Evolutionary conservation across 1,284 basidiomycete genomes (phyloP).

Genomic region (Cerrena zonata): DNA sequence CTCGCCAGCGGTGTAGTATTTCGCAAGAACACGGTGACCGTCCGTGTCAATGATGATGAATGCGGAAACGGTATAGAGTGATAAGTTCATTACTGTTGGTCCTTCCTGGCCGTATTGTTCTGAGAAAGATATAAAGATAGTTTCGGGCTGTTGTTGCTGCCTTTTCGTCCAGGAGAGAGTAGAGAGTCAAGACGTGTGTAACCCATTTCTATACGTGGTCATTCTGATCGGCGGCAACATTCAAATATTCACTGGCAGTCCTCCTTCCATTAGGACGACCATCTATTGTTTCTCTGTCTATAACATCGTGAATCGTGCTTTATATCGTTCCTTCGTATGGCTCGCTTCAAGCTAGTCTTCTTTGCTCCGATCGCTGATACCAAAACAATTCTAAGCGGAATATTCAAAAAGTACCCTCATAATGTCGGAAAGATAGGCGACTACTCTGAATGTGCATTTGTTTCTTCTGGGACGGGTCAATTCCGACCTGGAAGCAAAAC

Average conservation of each 20-base stretch:
- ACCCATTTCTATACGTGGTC: too few species aligned
- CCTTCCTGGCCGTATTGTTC: too few species aligned
- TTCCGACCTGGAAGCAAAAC: constrained; percentile 39
- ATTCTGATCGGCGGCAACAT: too few species aligned
- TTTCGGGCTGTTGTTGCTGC: too few species aligned
- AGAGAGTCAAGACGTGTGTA: too few species aligned
- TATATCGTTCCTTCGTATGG: constrained; percentile 4
- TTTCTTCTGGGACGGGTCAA: constrained; percentile 47
- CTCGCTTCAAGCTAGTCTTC: constrained; percentile 34
- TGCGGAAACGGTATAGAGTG: constrained; percentile 80
- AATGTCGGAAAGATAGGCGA: constrained; percentile 45
- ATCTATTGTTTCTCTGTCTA: background rate
- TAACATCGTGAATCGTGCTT: background rate
- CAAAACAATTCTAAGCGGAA: constrained; percentile 33
- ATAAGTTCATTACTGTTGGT: constrained; percentile 69
- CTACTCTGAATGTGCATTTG: constrained; percentile 49
- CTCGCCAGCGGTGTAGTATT: constrained; percentile 84
- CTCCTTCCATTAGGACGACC: too few species aligned
- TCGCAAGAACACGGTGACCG: constrained; percentile 89
- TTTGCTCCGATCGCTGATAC: constrained; percentile 41
- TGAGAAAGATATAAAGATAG: too few species aligned
- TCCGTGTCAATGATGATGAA: constrained; percentile 92
- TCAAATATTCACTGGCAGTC: too few species aligned
- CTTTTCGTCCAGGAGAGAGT: too few species aligned
- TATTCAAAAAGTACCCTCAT: constrained; percentile 40